Evolutionary conservation across 1,139 yeast species (phyloP).

Genomic region (Pichia sp.): DNA sequence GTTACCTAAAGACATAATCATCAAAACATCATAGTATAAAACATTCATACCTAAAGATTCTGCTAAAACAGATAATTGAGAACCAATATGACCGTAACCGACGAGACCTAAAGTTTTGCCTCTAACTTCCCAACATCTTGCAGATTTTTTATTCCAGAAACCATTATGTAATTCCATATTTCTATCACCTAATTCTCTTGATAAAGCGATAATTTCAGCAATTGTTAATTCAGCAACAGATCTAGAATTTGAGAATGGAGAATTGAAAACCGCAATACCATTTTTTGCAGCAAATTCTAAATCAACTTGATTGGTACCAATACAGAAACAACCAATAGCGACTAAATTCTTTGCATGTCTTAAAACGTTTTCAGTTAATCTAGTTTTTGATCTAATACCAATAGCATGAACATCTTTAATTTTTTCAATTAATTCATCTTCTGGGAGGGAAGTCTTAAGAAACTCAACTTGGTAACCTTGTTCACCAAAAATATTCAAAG

Average conservation of each 20-base stretch:
- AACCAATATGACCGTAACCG: slow-evolving; percentile 98
- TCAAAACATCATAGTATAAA: slow-evolving; percentile 81
- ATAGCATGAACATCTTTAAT: slow-evolving; percentile 91
- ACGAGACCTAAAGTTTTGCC: slow-evolving; percentile 96
- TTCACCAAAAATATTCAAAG: slow-evolving; percentile 71
- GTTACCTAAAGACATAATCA: slow-evolving; percentile 96
- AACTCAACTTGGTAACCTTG: slow-evolving; percentile 98
- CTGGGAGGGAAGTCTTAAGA: slow-evolving; percentile 82
- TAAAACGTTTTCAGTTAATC: slow-evolving; percentile 71
- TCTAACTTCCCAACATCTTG: slow-evolving; percentile 98
- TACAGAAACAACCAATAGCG: slow-evolving; percentile 96
- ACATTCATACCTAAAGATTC: slow-evolving; percentile 99
- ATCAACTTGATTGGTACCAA: slow-evolving; percentile 98
- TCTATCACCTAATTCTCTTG: slow-evolving; percentile 96
- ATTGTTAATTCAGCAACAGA: slow-evolving; percentile 97
- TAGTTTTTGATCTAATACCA: slow-evolving; percentile 97
- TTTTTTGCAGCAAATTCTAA: slow-evolving; percentile 83
- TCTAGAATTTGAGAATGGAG: slow-evolving; percentile 97
- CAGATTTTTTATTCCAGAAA: slow-evolving; percentile 94
- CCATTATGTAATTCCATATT: slow-evolving; percentile 95
- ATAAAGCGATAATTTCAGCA: slow-evolving; percentile 88
- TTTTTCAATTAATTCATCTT: slow-evolving; percentile 91
- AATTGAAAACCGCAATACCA: slow-evolving; percentile 96
- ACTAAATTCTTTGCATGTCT: slow-evolving; percentile 84
- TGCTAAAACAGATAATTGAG: slow-evolving; percentile 93